Evolutionary conservation across 1,284 basidiomycete genomes (phyloP), one percentile per base, ranked within the genome.

Genomic region (Austropuccinia psidii): DNA sequence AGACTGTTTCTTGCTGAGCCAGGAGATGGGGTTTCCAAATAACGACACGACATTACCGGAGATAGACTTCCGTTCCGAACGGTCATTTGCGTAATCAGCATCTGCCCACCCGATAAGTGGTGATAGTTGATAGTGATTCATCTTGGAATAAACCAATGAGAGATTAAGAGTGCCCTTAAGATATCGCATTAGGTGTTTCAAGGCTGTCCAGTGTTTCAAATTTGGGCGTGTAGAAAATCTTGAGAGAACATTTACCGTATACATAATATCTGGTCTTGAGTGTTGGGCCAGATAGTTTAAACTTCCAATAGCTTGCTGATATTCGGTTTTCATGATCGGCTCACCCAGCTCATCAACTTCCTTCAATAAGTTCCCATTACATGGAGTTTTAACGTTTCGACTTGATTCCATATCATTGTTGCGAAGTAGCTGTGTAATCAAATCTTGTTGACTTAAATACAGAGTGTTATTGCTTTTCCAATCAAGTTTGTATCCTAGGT

Each of bases 21-120:
- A 65, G 4, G 27, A 65, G 21, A 65, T 65, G 1, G 62, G 62
- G 50, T 49, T 65, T 3, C 45, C 62, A 50, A 65, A 65, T 2
- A 65, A 50, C 6, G 27, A 33, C 7, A 65, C 47, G n/a, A 35
- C 29, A 50, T 65, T 49, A 21, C 62, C 47, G 8, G 27, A 37
- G 2, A 27, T 61, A 4, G 21, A 61, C 15, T 60, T 39, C 35
- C 45, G 41, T 6, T 19, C 15, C 4, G 35, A 13, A 17, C 19
- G 29, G 1, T 5, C 24, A 2, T 29, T 60, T n/a, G 6, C n/a
- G n/a, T 61, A 61, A 37, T 61, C 58, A 11, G 64, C 64, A 66
- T 66, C 33, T 11, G 64, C 64, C 64, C 64, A 66, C 1, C 64
- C 64, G 27, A n/a, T n/a, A n/a, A n/a, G n/a, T n/a, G n/a, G n/a